Conservation (phyloP, 345 rosid genomes). For the Murraya paniculata region DNA sequence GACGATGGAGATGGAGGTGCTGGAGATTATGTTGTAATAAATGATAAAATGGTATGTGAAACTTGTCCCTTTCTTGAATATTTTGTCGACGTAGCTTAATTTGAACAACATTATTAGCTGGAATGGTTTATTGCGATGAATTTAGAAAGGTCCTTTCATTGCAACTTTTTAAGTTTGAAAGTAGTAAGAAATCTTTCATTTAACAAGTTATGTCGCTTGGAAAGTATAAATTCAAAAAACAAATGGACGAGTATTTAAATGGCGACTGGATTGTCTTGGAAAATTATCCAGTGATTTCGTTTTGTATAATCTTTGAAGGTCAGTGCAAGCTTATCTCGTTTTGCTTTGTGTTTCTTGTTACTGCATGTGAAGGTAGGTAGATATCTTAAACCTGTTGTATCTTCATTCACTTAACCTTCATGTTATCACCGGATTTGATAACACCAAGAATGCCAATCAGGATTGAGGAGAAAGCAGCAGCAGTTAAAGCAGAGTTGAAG, state of each 20-base stretch:
- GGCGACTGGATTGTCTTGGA: background rate
- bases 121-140: background rate
- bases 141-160: background rate
- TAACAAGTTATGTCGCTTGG: background rate
- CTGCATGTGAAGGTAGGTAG: no score
- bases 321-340: background rate
- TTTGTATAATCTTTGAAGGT: background rate
- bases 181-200: background rate
- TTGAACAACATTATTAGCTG: background rate
- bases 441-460: background rate
- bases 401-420: background rate
- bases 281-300: background rate
- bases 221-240: background rate
- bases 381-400: conserved; percentile 2
- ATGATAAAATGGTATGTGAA: conserved; percentile 27
- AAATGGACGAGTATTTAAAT: background rate
- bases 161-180: background rate
- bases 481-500: background rate
- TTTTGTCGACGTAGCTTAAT: background rate
- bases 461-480: conserved; percentile 3
- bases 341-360: background rate
- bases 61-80: background rate
- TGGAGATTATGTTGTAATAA: conserved; percentile 5
- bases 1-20: conserved; percentile 20
- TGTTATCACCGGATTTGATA: background rate